Base-by-base conservation (phyloP, 352 stramenopile genomes). In the Pythium aristosporum region DNA sequence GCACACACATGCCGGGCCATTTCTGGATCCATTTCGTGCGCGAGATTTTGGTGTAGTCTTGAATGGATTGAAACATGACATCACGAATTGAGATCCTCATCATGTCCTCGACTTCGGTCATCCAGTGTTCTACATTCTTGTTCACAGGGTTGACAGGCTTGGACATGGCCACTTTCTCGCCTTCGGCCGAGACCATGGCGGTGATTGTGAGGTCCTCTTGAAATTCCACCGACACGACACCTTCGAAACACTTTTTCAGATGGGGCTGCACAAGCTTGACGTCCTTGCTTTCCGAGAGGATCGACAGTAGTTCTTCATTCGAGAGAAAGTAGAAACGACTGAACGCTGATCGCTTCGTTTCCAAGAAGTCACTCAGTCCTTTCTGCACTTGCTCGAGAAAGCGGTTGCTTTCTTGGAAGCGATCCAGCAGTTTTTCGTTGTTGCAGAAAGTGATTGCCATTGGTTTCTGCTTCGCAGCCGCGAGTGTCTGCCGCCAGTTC, bases 241-340 rank as follows among this genome's bases (percentile, higher is more conserved):
- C 92, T 80, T 98, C 92, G 57, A 98, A 98, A 60, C 91, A 98
- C 63, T 98, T 98, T 65, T 98, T 98, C 66, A 98, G 67, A 48
- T 98, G 93, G 5, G 92, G 92, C 60, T 97, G 91, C 16, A 98
- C 91, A 20, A 96, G 69, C 49, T 95, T 96, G 9, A 97, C 90
- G 60, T 98, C 92, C 59, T 98, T 98, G n/a, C 80, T 94, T 53
- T 98, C 92, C 5, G 88, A 97, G 25, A 98, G 53, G 62, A 98
- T 97, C 4, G 88, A 97, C 3, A 98, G 75, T 53, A 98, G 67
- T 53, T 98, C 93, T 57, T 98, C 93, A 63, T 98, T 98, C 1
- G 89, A 97, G 3, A 98, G 72, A 58, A 98, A 98, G 68, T 97
- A 98, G 54, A 98, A 97, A 0, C 93, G 85, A 3, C 87, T 82